Evolutionary conservation across 371 early-diverging fungal species (phyloP).

Genomic region (Mucor racemosus): DNA sequence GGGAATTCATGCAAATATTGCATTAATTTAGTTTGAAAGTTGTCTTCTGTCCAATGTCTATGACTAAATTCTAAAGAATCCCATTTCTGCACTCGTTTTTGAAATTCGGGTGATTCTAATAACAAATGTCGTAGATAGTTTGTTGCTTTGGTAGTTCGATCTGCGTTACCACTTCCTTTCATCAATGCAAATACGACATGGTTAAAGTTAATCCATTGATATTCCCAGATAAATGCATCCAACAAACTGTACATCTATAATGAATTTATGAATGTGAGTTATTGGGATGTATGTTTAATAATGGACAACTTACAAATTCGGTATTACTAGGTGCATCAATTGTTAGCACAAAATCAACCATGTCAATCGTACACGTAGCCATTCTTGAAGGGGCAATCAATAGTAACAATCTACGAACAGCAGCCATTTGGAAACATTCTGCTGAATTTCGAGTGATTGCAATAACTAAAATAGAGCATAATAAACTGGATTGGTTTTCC

Average conservation of each 20-base stretch:
- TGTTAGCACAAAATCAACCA: conserved; percentile 68
- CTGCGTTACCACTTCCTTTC: conserved; percentile 64
- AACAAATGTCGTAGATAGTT: conserved; percentile 62
- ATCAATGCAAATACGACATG: conserved; percentile 74
- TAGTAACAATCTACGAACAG: conserved; percentile 71
- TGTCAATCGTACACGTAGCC: conserved; percentile 69
- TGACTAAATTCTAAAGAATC: conserved; percentile 64
- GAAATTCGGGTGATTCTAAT: conserved; percentile 64
- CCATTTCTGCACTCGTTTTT: conserved; percentile 69
- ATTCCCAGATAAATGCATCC: conserved; percentile 74
- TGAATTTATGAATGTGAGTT: not conserved
- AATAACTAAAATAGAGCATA: conserved; percentile 74
- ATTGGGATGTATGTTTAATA: not conserved
- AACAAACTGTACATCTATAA: conserved; percentile 51
- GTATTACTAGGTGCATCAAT: conserved; percentile 46
- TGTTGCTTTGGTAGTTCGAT: conserved; percentile 52
- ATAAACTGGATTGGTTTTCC: conserved; percentile 67
- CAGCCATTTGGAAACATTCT: conserved; percentile 46
- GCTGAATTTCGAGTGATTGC: conserved; percentile 39
- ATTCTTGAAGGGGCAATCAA: conserved; percentile 71
- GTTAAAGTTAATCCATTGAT: conserved; percentile 73
- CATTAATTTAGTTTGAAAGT: conserved; percentile 68
- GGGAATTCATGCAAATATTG: conserved; percentile 70
- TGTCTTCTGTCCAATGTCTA: conserved; percentile 77
- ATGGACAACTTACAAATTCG: conserved; percentile 30